Evolutionary conservation across 148 eudicot genomes (phyloP), one percentile per base, ranked within the genome.

Genomic region (Cornus suecica): DNA sequence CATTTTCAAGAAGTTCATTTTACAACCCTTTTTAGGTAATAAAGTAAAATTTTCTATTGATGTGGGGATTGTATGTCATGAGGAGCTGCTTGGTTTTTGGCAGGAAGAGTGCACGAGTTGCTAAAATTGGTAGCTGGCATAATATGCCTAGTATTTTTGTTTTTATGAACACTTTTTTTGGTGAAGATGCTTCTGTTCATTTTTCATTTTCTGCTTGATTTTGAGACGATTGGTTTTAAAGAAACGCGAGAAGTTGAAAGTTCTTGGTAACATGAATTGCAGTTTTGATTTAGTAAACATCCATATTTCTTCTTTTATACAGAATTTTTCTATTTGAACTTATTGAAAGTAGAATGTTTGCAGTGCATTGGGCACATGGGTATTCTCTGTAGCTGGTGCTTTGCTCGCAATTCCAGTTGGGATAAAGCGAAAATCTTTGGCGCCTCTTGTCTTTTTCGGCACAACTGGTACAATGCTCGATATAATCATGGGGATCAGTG

Each of bases 391-490:
- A 45, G 87, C 88, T 68, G 99, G 99, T 73, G 99, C 99, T 81
- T 79, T 94, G 88, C 76, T 90, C 34, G 97, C 99, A 0, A 94
- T 94, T 67, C 99, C 99, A 16, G 94, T 94, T 24, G 97, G 97
- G 41, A 92, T 92, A 74, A 94, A 82, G 82, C 87, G 82, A 65
- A 92, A 92, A 80, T 94, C 97, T 2, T 73, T 94, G 83, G 97
- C 91, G 5, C 99, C 99, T 48, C 96, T 94, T 5, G 97, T 94
- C 37, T 94, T 94, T 89, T 92, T 92, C 29, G 99, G 99, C 26
- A 94, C 99, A 22, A 94, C 97, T 14, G 97, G 99, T 67, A 94
- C 99, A 37, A 94, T 94, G 99, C 89, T 94, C 8, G 97, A 94
- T 76, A 94, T 94, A n/a, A 88, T 94, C 32, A 86, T 94, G 88